Conservation (phyloP, 768 basidiomycete genomes). For the Rhodotorula toruloides region DNA sequence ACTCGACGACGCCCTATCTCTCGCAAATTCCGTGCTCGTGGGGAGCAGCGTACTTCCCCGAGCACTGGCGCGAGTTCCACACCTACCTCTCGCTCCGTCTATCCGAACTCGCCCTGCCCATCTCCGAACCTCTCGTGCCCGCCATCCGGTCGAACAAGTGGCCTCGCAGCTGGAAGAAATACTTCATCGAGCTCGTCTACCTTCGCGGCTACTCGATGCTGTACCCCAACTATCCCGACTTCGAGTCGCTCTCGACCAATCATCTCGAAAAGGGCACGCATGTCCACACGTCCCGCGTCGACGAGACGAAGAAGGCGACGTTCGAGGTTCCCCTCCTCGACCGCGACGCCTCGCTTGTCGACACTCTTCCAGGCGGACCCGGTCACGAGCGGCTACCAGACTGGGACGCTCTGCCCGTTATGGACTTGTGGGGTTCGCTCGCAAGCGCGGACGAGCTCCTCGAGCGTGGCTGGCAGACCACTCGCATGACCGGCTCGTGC, state of each 20-base stretch:
- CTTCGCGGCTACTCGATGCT: slow-evolving; percentile 81
- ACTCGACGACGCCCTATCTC: slow-evolving; percentile 64
- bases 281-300: slow-evolving; percentile 57
- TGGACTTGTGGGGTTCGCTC: slow-evolving; percentile 62
- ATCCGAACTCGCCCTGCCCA: slow-evolving; percentile 52
- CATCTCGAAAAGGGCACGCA: slow-evolving; percentile 80
- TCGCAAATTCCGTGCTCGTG: slow-evolving; percentile 85
- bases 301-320: slow-evolving; percentile 56
- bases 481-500: slow-evolving; percentile 25
- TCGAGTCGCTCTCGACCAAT: slow-evolving; percentile 77
- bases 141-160: slow-evolving; percentile 73
- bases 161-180: slow-evolving; percentile 80
- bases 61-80: slow-evolving; percentile 84
- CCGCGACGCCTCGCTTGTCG: slow-evolving; percentile 51
- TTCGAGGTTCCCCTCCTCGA: slow-evolving; percentile 69
- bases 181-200: slow-evolving; percentile 78
- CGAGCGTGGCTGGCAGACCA: slow-evolving; percentile 38
- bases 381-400: slow-evolving; percentile 50
- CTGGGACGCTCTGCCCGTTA: slow-evolving; percentile 59
- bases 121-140: slow-evolving; percentile 58
- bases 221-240: slow-evolving; percentile 73
- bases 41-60: slow-evolving; percentile 86
- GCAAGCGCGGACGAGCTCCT: slow-evolving; percentile 48
- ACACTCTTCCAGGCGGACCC: slow-evolving; percentile 54
- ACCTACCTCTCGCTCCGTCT: slow-evolving; percentile 66